Percentiles rank a stretch among this genome's conserved stretches.
Evolutionary conservation across 2,329 filamentous ascomycete genomes (phyloP).

Genomic region (Sporothrix pallida): DNA sequence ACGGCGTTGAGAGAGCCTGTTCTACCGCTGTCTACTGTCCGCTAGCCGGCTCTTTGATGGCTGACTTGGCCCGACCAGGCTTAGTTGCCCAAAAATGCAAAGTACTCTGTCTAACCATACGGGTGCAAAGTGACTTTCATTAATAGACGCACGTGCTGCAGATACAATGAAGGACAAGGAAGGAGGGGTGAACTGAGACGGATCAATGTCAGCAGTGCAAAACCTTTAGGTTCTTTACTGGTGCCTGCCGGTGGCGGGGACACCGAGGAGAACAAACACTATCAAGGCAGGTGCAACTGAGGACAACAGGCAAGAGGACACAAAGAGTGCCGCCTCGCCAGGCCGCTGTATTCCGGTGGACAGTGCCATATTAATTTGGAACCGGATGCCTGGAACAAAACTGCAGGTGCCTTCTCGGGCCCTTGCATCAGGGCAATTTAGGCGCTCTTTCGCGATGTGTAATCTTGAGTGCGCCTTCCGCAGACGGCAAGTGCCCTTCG

Average conservation of each 20-base stretch:
- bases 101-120: neutral
- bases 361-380: neutral
- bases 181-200: slow-evolving; percentile 5
- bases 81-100: neutral
- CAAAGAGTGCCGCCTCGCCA: neutral
- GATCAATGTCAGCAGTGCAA: neutral
- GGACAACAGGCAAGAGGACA: neutral
- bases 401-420: slow-evolving; percentile 8
- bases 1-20: neutral
- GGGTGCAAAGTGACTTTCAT: slow-evolving; percentile 14
- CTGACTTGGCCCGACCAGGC: slow-evolving; percentile 25
- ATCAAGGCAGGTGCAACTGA: neutral
- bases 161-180: neutral
- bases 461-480: neutral
- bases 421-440: neutral
- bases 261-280: neutral
- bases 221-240: neutral
- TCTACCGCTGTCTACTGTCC: neutral
- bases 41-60: slow-evolving; percentile 17
- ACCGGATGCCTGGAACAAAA: slow-evolving; percentile 14
- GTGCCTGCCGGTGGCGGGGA: slow-evolving; percentile 14
- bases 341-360: neutral
- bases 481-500: neutral
- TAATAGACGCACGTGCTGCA: slow-evolving; percentile 15
- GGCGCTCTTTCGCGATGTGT: neutral